Evolutionary conservation across 345 rosid species (phyloP).

Genomic region (Linum usitatissimum): DNA sequence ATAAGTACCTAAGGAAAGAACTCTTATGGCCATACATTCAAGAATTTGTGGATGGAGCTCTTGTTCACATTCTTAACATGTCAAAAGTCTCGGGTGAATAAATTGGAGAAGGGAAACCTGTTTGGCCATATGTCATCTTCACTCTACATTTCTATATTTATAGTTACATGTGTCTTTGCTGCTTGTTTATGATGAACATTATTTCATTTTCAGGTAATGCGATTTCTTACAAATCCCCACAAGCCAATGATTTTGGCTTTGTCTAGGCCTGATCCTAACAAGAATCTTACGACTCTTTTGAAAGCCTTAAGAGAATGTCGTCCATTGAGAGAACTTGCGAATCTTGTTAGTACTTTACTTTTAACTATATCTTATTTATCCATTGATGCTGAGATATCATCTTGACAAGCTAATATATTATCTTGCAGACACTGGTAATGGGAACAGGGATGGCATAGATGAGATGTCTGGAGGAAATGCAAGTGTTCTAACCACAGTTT

Average conservation of each 20-base stretch:
- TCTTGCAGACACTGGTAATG: conserved; percentile 69
- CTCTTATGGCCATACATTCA: conserved; percentile 80
- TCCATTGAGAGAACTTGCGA: conserved; percentile 82
- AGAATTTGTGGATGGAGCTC: conserved; percentile 95
- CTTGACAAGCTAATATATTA: conserved; percentile 6
- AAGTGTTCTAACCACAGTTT: conserved; percentile 66
- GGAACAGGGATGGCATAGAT: conserved; percentile 87
- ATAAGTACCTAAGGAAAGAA: conserved; percentile 72
- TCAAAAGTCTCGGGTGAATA: conserved; percentile 84
- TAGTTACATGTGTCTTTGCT: background rate
- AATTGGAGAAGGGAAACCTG: conserved; percentile 69
- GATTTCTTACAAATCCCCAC: conserved; percentile 88
- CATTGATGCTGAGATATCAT: background rate
- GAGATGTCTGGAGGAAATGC: conserved; percentile 72
- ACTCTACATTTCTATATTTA: background rate
- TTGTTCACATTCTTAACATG: conserved; percentile 82
- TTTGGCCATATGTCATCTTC: conserved; percentile 77
- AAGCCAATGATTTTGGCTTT: conserved; percentile 93
- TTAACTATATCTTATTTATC: conserved; percentile 1
- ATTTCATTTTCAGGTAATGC: conserved; percentile 50
- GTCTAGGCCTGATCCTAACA: conserved; percentile 96
- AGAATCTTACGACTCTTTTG: conserved; percentile 82
- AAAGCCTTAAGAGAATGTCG: conserved; percentile 96
- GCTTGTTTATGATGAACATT: conserved; percentile 3
- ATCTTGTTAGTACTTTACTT: conserved; percentile 44